Conservation (phyloP, 331 rosid species). For the Telfairia occidentalis region DNA sequence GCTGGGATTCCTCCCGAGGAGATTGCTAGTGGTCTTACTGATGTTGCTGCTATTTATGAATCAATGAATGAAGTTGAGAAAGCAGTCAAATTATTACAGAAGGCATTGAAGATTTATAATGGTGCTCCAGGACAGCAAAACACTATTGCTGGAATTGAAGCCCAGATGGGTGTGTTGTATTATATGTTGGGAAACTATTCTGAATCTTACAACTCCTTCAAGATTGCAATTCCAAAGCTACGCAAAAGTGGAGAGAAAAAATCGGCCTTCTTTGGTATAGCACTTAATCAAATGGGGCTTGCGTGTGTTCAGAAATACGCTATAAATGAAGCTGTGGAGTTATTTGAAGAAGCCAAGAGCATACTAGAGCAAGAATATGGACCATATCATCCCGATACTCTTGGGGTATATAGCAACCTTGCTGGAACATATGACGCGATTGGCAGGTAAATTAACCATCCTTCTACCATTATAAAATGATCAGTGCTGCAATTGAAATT, state of each 20-base stretch:
- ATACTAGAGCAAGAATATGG: conserved; percentile 66
- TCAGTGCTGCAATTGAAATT: neutral
- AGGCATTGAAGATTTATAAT: conserved; percentile 47
- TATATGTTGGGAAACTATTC: conserved; percentile 54
- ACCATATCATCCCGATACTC: conserved; percentile 76
- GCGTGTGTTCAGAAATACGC: conserved; percentile 59
- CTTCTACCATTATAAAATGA: neutral
- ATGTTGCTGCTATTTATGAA: conserved; percentile 76
- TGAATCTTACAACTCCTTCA: conserved; percentile 56
- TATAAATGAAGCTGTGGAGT: conserved; percentile 49
- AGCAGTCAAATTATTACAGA: conserved; percentile 61
- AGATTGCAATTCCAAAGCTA: conserved; percentile 55
- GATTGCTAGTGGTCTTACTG: conserved; percentile 64
- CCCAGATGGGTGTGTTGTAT: conserved; percentile 86
- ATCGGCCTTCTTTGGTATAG: conserved; percentile 71
- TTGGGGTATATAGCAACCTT: conserved; percentile 82
- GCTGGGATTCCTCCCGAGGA: conserved; percentile 53
- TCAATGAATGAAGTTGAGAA: conserved; percentile 68
- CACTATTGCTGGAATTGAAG: conserved; percentile 84
- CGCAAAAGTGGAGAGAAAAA: conserved; percentile 73
- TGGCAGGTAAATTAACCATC: conserved; percentile 53
- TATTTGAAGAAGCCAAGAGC: conserved; percentile 70
- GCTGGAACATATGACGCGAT: conserved; percentile 86
- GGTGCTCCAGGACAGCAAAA: conserved; percentile 68
- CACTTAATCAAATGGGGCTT: conserved; percentile 91